Evolutionary conservation across 78 protist genomes (phyloP).

Genomic region (Isochrysis galbana): DNA sequence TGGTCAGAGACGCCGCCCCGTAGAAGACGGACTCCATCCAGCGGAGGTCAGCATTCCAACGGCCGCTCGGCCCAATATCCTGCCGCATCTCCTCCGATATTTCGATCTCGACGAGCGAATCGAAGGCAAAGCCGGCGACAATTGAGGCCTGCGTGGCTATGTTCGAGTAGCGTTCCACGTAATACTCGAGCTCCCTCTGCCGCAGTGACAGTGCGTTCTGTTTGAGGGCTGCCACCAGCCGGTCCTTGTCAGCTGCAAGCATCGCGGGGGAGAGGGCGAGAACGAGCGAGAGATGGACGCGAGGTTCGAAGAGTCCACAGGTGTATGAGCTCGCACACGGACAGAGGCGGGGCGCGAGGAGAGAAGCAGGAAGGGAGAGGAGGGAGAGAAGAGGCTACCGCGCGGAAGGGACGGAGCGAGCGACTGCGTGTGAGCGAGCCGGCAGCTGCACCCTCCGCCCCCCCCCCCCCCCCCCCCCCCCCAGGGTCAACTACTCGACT

Average conservation of each 20-base stretch:
- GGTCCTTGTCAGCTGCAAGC: not conserved
- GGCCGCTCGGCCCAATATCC: not conserved
- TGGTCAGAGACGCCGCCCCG: not conserved
- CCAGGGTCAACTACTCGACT: too few relatives aligned
- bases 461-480: too few relatives aligned
- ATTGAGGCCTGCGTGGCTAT: not conserved
- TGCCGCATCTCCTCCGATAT: not conserved
- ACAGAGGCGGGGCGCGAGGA: too few relatives aligned
- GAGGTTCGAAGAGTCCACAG: too few relatives aligned
- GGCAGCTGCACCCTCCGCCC: too few relatives aligned
- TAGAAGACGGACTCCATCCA: not conserved
- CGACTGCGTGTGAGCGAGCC: too few relatives aligned
- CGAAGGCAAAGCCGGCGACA: not conserved
- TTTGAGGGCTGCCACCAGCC: not conserved
- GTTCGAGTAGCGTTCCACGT: conserved; percentile 16
- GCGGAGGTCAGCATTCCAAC: not conserved
- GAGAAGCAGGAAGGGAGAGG: too few relatives aligned
- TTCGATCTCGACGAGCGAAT: not conserved
- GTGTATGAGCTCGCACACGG: too few relatives aligned
- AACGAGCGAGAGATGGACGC: too few relatives aligned
- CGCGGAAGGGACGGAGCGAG: too few relatives aligned
- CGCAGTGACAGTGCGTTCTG: not conserved
- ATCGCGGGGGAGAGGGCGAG: too few relatives aligned
- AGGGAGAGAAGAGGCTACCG: too few relatives aligned
- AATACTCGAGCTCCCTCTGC: not conserved